Base-by-base conservation (phyloP, 2,329 filamentous ascomycete genomes). In the Colletotrichum sp. region DNA sequence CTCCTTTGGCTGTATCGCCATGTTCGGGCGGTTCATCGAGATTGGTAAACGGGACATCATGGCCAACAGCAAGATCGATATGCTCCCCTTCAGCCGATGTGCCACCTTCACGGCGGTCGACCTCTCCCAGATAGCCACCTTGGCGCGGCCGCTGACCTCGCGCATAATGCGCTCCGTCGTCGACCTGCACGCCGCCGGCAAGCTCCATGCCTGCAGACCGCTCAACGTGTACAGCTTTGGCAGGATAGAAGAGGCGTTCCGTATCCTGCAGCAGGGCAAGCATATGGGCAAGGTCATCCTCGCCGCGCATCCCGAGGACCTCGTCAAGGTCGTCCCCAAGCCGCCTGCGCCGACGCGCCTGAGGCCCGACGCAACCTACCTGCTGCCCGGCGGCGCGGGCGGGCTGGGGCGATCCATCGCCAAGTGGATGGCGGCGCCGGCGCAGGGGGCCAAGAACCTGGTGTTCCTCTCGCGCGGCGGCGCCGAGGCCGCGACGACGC, bases 251-350 rank as follows among this genome's bases (percentile, higher is more conserved):
- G 79, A 83, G 0, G 85, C 85, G 1, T 86, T 89, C 75, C 81
- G 85, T 3, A 78, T 83, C 30, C 83, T 89, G 78, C 84, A 86
- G 67, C 77, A 77, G 5, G 84, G 85, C 7, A 81, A 82, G 7
- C 84, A 86, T 61, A 83, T 82, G 4, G 87, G 86, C 0, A 88
- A 88, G 59, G 82, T 88, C 18, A 80, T 87, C 24, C 24, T 77
- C n/a, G 61, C 43, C 12, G 61, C 34, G 9, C 28, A 52, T 32
- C 13, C 5, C 4, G 73, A 74, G 12, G 43, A 30, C 32, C 24
- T 43, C 18, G 38, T 48, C 7, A 24, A 52, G 16, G 63, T 69
- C 16, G 21, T 28, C 7, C 52, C 26, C 1, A 34, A 32, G 6
- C 26, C 63, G 13, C 28, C 36, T 84, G 26, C 21, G n/a, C 18